Evolutionary conservation across 164 flowering plant genomes (phyloP), one percentile per base, ranked within the genome.

Genomic region (Kingdonia uniflora): DNA sequence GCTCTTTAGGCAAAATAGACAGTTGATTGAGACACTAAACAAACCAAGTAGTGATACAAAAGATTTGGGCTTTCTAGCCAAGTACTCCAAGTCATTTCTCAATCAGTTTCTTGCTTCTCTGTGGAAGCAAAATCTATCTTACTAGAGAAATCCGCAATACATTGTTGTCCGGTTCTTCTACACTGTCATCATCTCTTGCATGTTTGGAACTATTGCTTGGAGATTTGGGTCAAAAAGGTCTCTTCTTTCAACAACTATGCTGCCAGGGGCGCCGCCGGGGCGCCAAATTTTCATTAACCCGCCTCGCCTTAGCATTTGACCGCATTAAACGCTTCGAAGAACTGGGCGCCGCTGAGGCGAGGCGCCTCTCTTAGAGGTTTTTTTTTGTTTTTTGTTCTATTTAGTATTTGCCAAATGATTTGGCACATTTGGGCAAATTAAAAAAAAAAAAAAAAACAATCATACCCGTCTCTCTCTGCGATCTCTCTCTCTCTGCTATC

Each of bases 141-240:
- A 94, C 64, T 94, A 97, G 99, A 71, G 99, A 62, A 89, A 86
- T 64, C 97, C 99, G 11, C 96, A 86, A 58, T 94, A 94, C 67
- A 84, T 95, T 19, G 97, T 95, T 46, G 97, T 94, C 52, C 81
- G 92, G 26, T 86, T 82, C 75, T 88, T 89, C 75, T 94, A 86
- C 74, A 94, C 99, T 14, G 74, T 81, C 57, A 72, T 94, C 54
- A 86, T 89, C 66, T 86, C 97, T 42, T 64, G 84, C 69, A 94
- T 94, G 95, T 85, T 94, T 55, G 99, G 99, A 55, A 69, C 95
- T 37, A 87, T 94, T 60, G 89, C 92, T 64, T 94, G 99, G 99
- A 74, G 50, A 74, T 84, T 89, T 65, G 97, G 99, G 53, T 75
- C 84, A 22, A 81, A 81, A 74, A 86, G 95, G 99, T 92, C 22